Evolutionary conservation across 2,329 filamentous ascomycete genomes (phyloP).

Genomic region (Corynespora cassiicola): DNA sequence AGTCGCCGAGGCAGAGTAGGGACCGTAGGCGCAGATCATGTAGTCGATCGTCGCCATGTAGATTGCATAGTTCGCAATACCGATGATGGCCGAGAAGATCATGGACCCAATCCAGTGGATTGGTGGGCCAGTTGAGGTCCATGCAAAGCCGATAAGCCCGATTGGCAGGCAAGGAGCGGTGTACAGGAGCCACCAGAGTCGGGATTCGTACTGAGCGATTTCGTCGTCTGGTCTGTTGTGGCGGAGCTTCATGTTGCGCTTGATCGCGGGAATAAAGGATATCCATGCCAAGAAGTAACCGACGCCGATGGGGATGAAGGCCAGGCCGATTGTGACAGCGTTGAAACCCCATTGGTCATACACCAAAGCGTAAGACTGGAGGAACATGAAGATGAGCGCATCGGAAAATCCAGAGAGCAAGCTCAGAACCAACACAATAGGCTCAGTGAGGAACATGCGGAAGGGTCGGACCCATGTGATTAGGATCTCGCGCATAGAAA

Average conservation of each 20-base stretch:
- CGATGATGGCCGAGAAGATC: constrained; percentile 71
- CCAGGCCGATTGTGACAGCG: constrained; percentile 63
- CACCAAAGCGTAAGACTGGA: constrained; percentile 73
- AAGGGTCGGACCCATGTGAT: constrained; percentile 64
- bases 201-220: constrained; percentile 44
- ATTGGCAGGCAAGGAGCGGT: constrained; percentile 68
- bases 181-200: constrained; percentile 71
- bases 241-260: constrained; percentile 43
- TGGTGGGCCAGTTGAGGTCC: constrained; percentile 69
- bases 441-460: constrained; percentile 77
- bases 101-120: constrained; percentile 74
- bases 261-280: constrained; percentile 62
- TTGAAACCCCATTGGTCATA: constrained; percentile 72
- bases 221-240: constrained; percentile 26
- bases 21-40: constrained; percentile 77
- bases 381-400: constrained; percentile 80
- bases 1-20: constrained; percentile 77
- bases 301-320: constrained; percentile 65
- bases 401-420: constrained; percentile 78
- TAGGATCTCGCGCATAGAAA: constrained; percentile 47
- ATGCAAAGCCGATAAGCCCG: constrained; percentile 75
- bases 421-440: constrained; percentile 74
- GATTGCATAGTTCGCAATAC: constrained; percentile 74
- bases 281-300: constrained; percentile 72
- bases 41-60: constrained; percentile 84